A percentile compares a stretch with the other conserved stretches of the same genome.
Evolutionary conservation across 305 asterid species (phyloP).

Genomic region (Solanum hybrid): DNA sequence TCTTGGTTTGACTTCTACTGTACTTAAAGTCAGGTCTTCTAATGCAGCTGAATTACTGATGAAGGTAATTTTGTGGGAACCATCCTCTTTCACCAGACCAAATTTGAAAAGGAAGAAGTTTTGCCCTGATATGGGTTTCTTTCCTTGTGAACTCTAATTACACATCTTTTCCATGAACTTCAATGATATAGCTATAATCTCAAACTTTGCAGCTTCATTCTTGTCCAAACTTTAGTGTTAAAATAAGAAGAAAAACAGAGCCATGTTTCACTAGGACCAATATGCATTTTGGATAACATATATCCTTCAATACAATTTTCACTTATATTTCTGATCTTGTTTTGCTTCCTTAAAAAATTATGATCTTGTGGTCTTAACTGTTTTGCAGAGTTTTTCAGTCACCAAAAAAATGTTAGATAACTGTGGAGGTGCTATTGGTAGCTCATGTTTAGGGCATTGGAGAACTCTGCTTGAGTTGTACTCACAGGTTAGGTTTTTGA

Average conservation of each 20-base stretch:
- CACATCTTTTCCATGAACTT: not conserved
- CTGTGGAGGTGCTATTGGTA: constrained; percentile 46
- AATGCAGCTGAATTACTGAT: constrained; percentile 72
- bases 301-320: not conserved
- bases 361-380: constrained; percentile 1
- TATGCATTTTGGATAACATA: constrained; percentile 11
- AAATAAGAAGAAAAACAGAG: not conserved
- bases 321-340: not conserved
- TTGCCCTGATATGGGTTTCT: not conserved
- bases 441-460: constrained; percentile 69
- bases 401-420: constrained; percentile 61
- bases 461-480: constrained; percentile 55
- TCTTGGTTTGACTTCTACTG: constrained; percentile 52
- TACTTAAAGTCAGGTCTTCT: constrained; percentile 34
- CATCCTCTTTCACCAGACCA: not conserved
- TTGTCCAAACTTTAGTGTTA: not conserved
- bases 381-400: constrained; percentile 69
- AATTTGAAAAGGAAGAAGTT: not conserved
- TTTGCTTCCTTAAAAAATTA: not conserved
- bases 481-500: constrained; percentile 59
- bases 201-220: not conserved
- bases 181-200: not conserved
- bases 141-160: not conserved
- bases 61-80: constrained; percentile 49
- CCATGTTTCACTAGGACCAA: not conserved